Conservation (phyloP, 345 rosid genomes). For the Garcia nutans region DNA sequence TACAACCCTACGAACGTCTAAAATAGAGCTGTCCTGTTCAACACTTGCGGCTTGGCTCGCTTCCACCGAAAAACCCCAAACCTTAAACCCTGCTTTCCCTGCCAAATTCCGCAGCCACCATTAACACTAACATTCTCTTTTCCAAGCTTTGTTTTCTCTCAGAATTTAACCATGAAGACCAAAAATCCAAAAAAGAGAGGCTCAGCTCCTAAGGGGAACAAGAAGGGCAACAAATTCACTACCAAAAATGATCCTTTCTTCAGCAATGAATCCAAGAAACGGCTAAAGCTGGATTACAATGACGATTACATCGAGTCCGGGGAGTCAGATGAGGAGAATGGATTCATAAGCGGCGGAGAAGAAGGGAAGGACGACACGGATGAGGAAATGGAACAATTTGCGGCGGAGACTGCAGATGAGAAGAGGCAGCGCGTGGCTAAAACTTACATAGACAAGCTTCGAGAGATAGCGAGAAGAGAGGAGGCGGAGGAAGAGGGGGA, state of each 20-base stretch:
- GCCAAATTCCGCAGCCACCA: not conserved
- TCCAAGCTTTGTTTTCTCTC: not conserved
- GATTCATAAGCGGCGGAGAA: constrained; percentile 25
- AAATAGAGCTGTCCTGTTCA: not conserved
- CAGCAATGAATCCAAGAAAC: constrained; percentile 42
- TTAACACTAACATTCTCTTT: not conserved
- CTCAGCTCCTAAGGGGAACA: constrained; percentile 29
- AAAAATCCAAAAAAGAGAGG: constrained; percentile 34
- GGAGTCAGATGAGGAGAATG: constrained; percentile 41
- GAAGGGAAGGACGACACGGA: constrained; percentile 24
- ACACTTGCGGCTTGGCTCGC: not conserved
- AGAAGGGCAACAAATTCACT: constrained; percentile 19
- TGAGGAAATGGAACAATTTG: constrained; percentile 39
- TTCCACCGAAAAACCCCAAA: not conserved
- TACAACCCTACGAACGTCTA: too few species aligned
- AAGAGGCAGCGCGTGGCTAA: constrained; percentile 65
- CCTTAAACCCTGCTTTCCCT: constrained; percentile 17
- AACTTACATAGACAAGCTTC: constrained; percentile 41
- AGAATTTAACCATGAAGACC: constrained; percentile 28
- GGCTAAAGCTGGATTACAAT: constrained; percentile 38
- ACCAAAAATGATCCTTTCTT: constrained; percentile 50
- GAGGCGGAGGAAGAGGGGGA: constrained; percentile 41
- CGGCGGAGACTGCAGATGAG: constrained; percentile 73
- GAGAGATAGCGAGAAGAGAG: constrained; percentile 40
- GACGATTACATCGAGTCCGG: constrained; percentile 66